Evolutionary conservation across 805 yeast genomes (phyloP), one percentile per base, ranked within the genome.

Genomic region (Brettanomyces naardenensis): DNA sequence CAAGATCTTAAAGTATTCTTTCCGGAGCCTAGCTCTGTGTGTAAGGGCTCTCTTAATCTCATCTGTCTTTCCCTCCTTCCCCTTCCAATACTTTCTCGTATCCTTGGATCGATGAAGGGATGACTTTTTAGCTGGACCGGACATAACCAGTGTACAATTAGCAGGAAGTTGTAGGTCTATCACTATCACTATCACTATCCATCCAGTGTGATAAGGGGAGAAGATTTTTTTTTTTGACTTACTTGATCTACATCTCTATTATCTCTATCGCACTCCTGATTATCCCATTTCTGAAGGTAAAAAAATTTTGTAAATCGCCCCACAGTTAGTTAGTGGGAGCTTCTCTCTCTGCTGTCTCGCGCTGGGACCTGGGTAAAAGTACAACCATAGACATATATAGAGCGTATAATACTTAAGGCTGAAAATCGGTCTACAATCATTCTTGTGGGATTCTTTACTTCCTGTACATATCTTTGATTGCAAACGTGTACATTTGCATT

Each of bases 1-100:
- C 29, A 87, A 57, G 38, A 86, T 65, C 56, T 88, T 87, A 66
- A 85, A 78, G 53, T 89, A 89, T 35, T 75, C 78, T 58, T 80
- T 84, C 64, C 86, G 75, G 46, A 89, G 70, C 50, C 92, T 71
- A 11, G 95, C 85, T 44, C 87, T 73, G 52, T 87, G 94, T 0
- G 75, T 71, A 46, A 89, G 69, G 10, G 92, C 80, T 52, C 71
- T 73, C 50, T 81, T 80, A 51, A 89, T 89, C 43, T 87, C 96
- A 38, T 73, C 70, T 3, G 46, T 49, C 41, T 59, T 59, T 13
- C 50, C 47, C 35, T 60, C 58, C 38, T 52, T 55, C 18, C 59
- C 61, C 6, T 46, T 45, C 15, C 38, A 37, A 31, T 49, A 47
- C 17, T 41, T 45, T 33, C 47, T 28, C 13, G 42, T 42, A 25